Base-by-base conservation (phyloP, 78 protist species). In the Tieghemostelium lacteum region DNA sequence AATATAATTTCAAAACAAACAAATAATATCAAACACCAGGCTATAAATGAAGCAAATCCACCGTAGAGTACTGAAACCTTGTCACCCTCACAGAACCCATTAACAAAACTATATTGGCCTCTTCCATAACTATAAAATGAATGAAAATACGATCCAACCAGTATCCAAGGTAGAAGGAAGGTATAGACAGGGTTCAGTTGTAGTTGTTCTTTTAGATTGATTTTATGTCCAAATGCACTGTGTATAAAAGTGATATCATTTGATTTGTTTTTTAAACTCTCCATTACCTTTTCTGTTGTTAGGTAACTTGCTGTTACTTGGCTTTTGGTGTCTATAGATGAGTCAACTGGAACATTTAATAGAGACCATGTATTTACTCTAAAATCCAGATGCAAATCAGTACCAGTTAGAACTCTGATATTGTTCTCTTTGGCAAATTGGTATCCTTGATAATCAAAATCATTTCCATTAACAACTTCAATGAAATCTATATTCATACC, bases 91-190 rank as follows among this genome's bases (percentile, higher is more conserved):
- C 91, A 83, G 45, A 40, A 26, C 17, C 91, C 91, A 69, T 60
- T 55, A 19, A 78, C 88, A 67, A 83, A 83, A 42, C 73, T 58
- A 58, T 83, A 83, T 34, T 69, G 37, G 16, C 91, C 91, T 42
- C 54, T 69, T 42, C 54, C 65, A 33, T 69, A 20, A 24, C 37
- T 49, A 33, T 31, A 83, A 24, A 42, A 83, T 22, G 33, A 19
- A 60, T 83, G 91, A 45, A 83, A 83, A 65, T 69, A 69, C 19
- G 28, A 20, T 31, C 91, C 91, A 1, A 83, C 20, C 17, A 69
- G 29, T 12, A 83, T 83, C 72, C 69, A 83, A n/a, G 91, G 78
- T 39, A 33, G 36, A 17, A 34, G 7, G 31, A 42, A 57, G 1
- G n/a, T 49, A 58, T 62, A 78, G 16, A 20, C 37, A 22, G 75